Conservation (phyloP, 768 basidiomycete species). For the Roridomyces roridus region DNA sequence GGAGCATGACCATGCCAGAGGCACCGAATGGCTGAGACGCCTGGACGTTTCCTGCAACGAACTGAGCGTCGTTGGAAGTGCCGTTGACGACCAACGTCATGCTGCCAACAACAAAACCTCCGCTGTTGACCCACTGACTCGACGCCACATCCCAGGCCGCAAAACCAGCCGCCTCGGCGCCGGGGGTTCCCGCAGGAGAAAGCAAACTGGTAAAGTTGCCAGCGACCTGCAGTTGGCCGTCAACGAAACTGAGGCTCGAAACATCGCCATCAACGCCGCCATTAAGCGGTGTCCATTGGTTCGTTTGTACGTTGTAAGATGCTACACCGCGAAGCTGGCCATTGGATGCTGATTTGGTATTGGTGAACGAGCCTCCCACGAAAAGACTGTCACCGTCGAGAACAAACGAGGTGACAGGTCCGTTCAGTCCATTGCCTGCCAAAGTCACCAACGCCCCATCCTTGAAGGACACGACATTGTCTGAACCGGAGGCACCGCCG, state of each 20-base stretch:
- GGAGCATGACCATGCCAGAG: conserved; percentile 78
- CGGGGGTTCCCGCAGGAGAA: conserved; percentile 37
- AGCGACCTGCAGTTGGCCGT: conserved; percentile 63
- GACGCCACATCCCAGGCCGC: conserved; percentile 74
- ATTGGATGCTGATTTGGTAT: conserved; percentile 62
- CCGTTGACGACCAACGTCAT: conserved; percentile 75
- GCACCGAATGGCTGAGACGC: conserved; percentile 71
- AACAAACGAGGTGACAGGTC: conserved; percentile 72
- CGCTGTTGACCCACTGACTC: conserved; percentile 72
- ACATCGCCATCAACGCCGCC: conserved; percentile 83
- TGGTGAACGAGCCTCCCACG: conserved; percentile 88
- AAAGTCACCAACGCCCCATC: conserved; percentile 60
- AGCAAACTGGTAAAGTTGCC: conserved; percentile 75
- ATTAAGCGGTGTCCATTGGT: conserved; percentile 71
- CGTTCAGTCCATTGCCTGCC: conserved; percentile 77
- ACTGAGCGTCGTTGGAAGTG: conserved; percentile 59
- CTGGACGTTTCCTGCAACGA: conserved; percentile 71
- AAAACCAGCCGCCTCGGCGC: conserved; percentile 60
- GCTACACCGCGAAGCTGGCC: conserved; percentile 67
- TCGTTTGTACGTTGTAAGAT: conserved; percentile 68
- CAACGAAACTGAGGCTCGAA: conserved; percentile 56
- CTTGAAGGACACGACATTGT: conserved; percentile 79
- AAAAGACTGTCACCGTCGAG: conserved; percentile 70
- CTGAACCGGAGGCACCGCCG: conserved; percentile 57
- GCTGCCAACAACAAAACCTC: conserved; percentile 75